Conservation (phyloP, 2,329 filamentous ascomycete genomes). For the Fusarium secorum region DNA sequence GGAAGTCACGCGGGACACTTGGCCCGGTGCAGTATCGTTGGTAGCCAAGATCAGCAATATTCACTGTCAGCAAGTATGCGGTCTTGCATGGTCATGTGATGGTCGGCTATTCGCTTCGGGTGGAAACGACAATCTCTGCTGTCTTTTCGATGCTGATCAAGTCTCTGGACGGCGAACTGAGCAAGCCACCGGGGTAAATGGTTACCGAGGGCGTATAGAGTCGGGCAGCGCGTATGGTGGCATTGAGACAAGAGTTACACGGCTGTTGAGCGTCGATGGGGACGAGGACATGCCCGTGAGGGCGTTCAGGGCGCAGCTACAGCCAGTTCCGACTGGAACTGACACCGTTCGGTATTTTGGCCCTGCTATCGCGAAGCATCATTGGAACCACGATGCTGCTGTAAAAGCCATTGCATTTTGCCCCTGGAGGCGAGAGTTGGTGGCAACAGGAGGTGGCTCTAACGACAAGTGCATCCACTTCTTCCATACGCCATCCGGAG, state of each 20-base stretch:
- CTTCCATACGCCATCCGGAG: conserved; percentile 85
- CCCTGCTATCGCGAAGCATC: conserved; percentile 69
- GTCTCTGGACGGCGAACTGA: conserved; percentile 51
- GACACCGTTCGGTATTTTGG: conserved; percentile 58
- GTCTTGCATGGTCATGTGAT: conserved; percentile 84
- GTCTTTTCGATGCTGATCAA: conserved; percentile 75
- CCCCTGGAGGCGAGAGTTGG: conserved; percentile 85
- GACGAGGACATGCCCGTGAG: not conserved
- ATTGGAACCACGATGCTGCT: conserved; percentile 82
- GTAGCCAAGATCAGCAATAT: conserved; percentile 75
- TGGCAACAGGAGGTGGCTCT: conserved; percentile 91
- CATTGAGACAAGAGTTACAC: conserved; percentile 21
- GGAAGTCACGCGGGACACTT: conserved; percentile 70
- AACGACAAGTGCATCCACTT: conserved; percentile 98
- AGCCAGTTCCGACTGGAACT: conserved; percentile 40
- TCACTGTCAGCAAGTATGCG: conserved; percentile 91
- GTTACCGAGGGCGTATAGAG: conserved; percentile 4
- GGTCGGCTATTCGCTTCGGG: conserved; percentile 84
- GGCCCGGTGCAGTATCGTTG: conserved; percentile 80
- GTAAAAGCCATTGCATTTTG: conserved; percentile 98
- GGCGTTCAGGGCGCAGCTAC: conserved; percentile 39
- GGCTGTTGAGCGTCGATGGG: not conserved
- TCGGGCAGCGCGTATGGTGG: conserved; percentile 10
- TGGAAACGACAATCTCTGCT: conserved; percentile 91
- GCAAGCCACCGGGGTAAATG: not conserved